These are phyloP conservation scores for Penicillium waksmanii DNA, from an alignment of 495 filamentous ascomycete genomes.

Conservation along the genomic window DNA sequence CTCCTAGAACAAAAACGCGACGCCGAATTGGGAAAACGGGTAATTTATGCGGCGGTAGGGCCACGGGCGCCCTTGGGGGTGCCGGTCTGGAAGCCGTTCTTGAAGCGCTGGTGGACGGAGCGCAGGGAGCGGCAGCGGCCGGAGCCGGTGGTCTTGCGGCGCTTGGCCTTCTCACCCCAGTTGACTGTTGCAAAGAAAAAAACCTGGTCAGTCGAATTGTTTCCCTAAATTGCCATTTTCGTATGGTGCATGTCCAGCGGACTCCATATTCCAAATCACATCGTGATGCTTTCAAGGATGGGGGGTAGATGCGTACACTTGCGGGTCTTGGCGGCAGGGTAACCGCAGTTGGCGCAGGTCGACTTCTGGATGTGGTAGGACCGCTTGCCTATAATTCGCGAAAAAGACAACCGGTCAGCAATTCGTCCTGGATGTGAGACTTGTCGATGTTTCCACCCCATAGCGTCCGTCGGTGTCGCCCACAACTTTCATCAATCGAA, in stretches of 20 bases:
- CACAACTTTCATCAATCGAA: conserved; percentile 20
- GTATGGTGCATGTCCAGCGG: no score
- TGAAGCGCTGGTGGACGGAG: conserved; percentile 84
- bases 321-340: conserved; percentile 93
- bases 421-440: conserved; percentile 11
- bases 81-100: conserved; percentile 94
- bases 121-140: conserved; percentile 93
- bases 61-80: conserved; percentile 83
- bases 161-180: conserved; percentile 99
- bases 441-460: conserved; percentile 10
- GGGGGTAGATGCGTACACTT: conserved; percentile 80
- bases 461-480: conserved; percentile 20
- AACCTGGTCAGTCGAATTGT: conserved; percentile 36
- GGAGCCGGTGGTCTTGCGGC: conserved; percentile 97
- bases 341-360: conserved; percentile 95
- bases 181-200: conserved; percentile 68
- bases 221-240: conserved; percentile 16
- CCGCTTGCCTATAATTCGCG: conserved; percentile 69
- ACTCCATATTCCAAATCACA: not conserved
- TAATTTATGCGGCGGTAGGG: conserved; percentile 52
- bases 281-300: conserved; percentile 18
- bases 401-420: conserved; percentile 38
- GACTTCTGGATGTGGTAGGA: conserved; percentile 99
- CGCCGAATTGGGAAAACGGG: conserved; percentile 39
- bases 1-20: conserved; percentile 51